Conservation (phyloP, 1,284 basidiomycete species). For the Malassezia psittaci region DNA sequence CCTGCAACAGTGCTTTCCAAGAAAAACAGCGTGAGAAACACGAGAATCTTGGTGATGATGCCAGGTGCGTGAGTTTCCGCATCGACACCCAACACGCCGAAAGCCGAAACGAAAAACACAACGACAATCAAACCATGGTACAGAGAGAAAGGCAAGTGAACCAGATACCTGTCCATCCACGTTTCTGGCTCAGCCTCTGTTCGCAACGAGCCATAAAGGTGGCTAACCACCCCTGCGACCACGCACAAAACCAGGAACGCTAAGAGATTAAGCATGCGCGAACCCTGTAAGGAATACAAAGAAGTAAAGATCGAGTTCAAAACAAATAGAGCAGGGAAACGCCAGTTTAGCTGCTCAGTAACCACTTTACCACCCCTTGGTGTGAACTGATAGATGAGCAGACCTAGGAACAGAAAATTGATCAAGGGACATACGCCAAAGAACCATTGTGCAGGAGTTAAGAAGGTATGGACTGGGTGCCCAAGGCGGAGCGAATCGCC, state of each 20-base stretch:
- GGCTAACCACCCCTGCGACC: slow-evolving; percentile 69
- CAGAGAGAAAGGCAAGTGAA: slow-evolving; percentile 49
- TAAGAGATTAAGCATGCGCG: slow-evolving; percentile 62
- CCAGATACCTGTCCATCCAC: slow-evolving; percentile 51
- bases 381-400: slow-evolving; percentile 40
- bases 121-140: slow-evolving; percentile 93
- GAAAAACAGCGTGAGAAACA: slow-evolving; percentile 85
- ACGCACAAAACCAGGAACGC: slow-evolving; percentile 77
- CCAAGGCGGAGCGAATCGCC: slow-evolving; percentile 52
- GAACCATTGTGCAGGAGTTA: slow-evolving; percentile 78
- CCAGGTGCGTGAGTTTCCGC: slow-evolving; percentile 60
- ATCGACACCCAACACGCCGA: slow-evolving; percentile 81
- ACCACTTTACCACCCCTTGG: slow-evolving; percentile 66
- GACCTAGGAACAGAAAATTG: slow-evolving; percentile 71
- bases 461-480: slow-evolving; percentile 58
- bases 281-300: slow-evolving; percentile 48
- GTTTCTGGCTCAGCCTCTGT: slow-evolving; percentile 63
- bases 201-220: slow-evolving; percentile 87
- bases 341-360: slow-evolving; percentile 75
- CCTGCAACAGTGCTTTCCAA: slow-evolving; percentile 81
- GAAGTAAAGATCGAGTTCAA: slow-evolving; percentile 77
- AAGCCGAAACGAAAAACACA: slow-evolving; percentile 73
- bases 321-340: slow-evolving; percentile 71
- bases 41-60: slow-evolving; percentile 82
- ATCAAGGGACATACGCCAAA: slow-evolving; percentile 70